Base-by-base conservation (phyloP, 345 rosid genomes). In the Combretum micranthum region DNA sequence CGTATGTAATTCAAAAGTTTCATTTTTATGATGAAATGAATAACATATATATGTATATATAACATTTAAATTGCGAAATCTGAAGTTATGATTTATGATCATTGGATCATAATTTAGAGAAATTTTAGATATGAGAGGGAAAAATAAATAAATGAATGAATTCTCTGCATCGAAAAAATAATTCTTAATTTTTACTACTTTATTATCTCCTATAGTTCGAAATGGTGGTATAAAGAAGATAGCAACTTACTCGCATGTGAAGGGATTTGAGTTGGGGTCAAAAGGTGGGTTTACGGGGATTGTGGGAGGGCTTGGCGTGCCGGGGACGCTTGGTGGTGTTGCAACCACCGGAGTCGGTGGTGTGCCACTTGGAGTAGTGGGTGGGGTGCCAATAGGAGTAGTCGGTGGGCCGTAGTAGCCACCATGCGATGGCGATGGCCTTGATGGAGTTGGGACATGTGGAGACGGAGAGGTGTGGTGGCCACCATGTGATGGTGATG, bases 161-260 rank as follows among this genome's bases (percentile, higher is more conserved):
- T 18, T 11, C 15, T 20, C 19, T 53, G 47, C n/a, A 63, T 13
- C 32, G 17, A 45, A 42, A n/a, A 2, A 16, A 19, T 42, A 43
- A 8, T n/a, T 55, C 37, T n/a, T n/a, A n/a, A n/a, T n/a, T n/a
- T n/a, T n/a, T n/a, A n/a, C n/a, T n/a, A n/a, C n/a, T n/a, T n/a
- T n/a, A n/a, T n/a, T n/a, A n/a, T n/a, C n/a, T n/a, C n/a, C n/a
- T n/a, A n/a, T n/a, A n/a, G n/a, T n/a, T n/a, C n/a, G n/a, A n/a
- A n/a, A n/a, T n/a, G n/a, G n/a, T n/a, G n/a, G n/a, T n/a, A n/a
- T n/a, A n/a, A n/a, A n/a, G n/a, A n/a, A n/a, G n/a, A n/a, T n/a
- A 13, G 32, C n/a, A 10, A 73, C 97, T 76, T 76, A 93, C 99
- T 77, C 82, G 99, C 97, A 93, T 39, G 97, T 77, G 67, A 69